These are phyloP conservation scores for Parastagonospora nodorum DNA, from an alignment of 2,329 filamentous ascomycete genomes.

Conservation along the genomic window DNA sequence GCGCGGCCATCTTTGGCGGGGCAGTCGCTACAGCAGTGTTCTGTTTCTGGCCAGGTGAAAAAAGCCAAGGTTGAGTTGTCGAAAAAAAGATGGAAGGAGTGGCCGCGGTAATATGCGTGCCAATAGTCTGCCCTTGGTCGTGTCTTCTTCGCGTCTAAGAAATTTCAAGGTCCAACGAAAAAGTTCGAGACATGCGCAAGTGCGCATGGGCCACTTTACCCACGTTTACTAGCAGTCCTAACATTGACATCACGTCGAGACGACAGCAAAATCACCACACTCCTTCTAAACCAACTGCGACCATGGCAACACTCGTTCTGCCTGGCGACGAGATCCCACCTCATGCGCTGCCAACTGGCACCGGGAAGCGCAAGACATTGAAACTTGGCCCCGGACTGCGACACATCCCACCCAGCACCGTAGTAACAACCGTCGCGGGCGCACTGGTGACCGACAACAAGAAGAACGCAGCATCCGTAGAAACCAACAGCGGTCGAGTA, in stretches of 20 bases:
- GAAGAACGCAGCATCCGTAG: conserved; percentile 81
- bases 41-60: background rate
- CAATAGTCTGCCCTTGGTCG: background rate
- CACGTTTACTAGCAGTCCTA: conserved; percentile 2
- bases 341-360: conserved; percentile 67
- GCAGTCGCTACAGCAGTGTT: conserved; percentile 3
- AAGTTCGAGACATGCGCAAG: conserved; percentile 6
- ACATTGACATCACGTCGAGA: conserved; percentile 15
- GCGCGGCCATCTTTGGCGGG: conserved; percentile 54
- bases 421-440: conserved; percentile 71
- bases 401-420: conserved; percentile 76
- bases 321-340: conserved; percentile 78
- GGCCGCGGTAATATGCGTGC: background rate
- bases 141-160: conserved; percentile 18
- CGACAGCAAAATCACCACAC: background rate
- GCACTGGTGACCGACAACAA: conserved; percentile 69
- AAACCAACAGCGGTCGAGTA: conserved; percentile 72
- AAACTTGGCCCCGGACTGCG: conserved; percentile 84
- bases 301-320: conserved; percentile 66
- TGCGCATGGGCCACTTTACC: conserved; percentile 11
- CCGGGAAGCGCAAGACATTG: conserved; percentile 68
- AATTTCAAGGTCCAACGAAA: conserved; percentile 28
- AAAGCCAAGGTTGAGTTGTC: background rate
- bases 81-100: background rate
- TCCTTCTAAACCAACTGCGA: conserved; percentile 57